Evolutionary conservation across 1,139 yeast species (phyloP).

Genomic region (Geotrichum phurueaensis): DNA sequence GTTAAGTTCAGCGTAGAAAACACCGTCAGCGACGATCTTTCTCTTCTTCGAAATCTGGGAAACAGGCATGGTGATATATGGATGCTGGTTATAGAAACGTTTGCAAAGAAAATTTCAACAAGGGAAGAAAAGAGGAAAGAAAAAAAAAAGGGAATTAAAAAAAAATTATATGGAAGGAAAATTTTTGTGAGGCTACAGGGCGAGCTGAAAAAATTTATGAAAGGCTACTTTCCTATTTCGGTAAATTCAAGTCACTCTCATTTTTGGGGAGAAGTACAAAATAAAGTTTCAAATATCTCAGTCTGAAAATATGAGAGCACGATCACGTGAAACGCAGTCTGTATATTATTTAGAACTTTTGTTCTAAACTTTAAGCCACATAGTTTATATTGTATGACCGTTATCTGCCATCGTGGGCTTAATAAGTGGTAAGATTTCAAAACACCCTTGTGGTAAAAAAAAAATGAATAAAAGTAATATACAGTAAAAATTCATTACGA

Average conservation of each 20-base stretch:
- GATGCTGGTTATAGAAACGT: slow-evolving; percentile 12
- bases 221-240: not conserved
- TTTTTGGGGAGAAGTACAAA: not conserved
- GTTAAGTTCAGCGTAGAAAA: slow-evolving; percentile 99
- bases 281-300: not conserved
- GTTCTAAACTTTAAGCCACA: too few relatives aligned
- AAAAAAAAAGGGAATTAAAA: not conserved
- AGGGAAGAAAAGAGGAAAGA: not conserved
- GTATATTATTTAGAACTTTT: too few relatives aligned
- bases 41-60: slow-evolving; percentile 39
- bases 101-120: slow-evolving; percentile 7
- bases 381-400: too few relatives aligned
- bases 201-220: not conserved
- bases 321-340: not conserved
- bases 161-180: not conserved
- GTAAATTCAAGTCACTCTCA: not conserved
- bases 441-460: too few relatives aligned
- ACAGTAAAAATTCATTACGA: too few relatives aligned
- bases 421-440: too few relatives aligned
- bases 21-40: slow-evolving; percentile 95
- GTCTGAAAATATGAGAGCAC: not conserved
- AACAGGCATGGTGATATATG: slow-evolving; percentile 15
- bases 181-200: not conserved
- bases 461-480: too few relatives aligned
- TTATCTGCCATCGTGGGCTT: too few relatives aligned